Conservation (phyloP, 1,284 basidiomycete genomes). For the Apiotrichum gracile region DNA sequence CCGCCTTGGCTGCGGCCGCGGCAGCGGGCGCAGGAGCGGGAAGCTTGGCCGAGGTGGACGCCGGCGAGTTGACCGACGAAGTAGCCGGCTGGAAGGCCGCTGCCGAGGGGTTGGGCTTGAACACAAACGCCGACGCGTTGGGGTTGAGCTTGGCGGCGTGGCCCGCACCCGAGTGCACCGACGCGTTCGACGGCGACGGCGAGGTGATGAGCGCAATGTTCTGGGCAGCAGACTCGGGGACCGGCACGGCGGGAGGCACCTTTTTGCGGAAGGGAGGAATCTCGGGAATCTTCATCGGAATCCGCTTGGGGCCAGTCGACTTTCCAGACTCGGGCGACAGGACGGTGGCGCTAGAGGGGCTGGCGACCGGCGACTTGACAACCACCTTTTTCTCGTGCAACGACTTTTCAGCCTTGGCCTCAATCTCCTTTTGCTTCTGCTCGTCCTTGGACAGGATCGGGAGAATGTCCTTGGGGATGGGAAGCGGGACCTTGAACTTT, state of each 20-base stretch:
- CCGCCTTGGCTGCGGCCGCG: background rate
- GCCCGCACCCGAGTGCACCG: conserved; percentile 19
- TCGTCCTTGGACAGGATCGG: conserved; percentile 85
- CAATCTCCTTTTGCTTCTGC: conserved; percentile 73
- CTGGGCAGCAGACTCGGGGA: conserved; percentile 33
- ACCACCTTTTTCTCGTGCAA: conserved; percentile 54
- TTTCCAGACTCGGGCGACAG: conserved; percentile 22
- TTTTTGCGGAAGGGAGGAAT: conserved; percentile 79
- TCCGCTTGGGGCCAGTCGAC: conserved; percentile 34
- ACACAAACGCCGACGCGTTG: conserved; percentile 61
- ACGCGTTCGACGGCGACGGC: conserved; percentile 47
- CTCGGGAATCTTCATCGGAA: conserved; percentile 61
- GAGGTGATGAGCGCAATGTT: conserved; percentile 44
- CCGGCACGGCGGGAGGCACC: conserved; percentile 26
- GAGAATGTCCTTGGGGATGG: conserved; percentile 90
- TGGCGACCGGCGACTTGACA: conserved; percentile 14
- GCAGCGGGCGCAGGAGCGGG: background rate
- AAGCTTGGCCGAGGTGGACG: conserved; percentile 14
- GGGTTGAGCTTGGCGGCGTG: conserved; percentile 60
- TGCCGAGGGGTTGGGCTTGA: conserved; percentile 57
- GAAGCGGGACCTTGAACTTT: conserved; percentile 91
- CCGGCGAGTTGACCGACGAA: conserved; percentile 26
- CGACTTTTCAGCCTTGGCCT: conserved; percentile 64
- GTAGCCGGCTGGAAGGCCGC: conserved; percentile 50
- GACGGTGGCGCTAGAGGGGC: conserved; percentile 12